Evolutionary conservation across 192 early-diverging fungal genomes (phyloP), one percentile per base, ranked within the genome.

Genomic region (Gamsiella multidivaricata): DNA sequence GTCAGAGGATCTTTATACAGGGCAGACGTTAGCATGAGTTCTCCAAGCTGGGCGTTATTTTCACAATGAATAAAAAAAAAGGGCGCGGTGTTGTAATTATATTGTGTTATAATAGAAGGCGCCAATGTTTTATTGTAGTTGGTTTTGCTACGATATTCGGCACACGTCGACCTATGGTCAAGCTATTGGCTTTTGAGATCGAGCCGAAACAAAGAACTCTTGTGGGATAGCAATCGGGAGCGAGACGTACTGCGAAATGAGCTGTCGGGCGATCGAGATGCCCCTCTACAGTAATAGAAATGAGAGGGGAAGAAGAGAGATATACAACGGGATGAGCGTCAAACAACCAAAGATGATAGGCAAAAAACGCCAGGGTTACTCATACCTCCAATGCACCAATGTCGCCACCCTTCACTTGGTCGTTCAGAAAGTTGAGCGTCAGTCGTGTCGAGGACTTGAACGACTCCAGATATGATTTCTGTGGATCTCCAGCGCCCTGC

Each of bases 141-240:
- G n/a, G n/a, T n/a, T n/a, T n/a, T n/a, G n/a, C n/a, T n/a, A n/a
- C n/a, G n/a, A n/a, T n/a, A n/a, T n/a, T n/a, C n/a, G n/a, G n/a
- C n/a, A n/a, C n/a, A n/a, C n/a, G n/a, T n/a, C n/a, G n/a, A n/a
- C n/a, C 45, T 46, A 46, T 46, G 45, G 17, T 9, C n/a, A 18
- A 5, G n/a, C n/a, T 4, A 5, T n/a, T 46, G 45, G n/a, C 45
- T 46, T 9, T 5, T 18, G 45, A n/a, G 45, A 4, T 37, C 29
- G 53, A 1, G 22, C 37, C 4, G 59, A 33, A 22, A 69, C 60
- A 53, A 78, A 78, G 49, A 78, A 78, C 33, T 69, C 66, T 51
- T 69, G 65, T 5, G 74, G 74, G 18, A 78, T 43, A 11, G 65
- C 53, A 7, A 69, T 53, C 4, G 74, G 66, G 25, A 61, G 64